Evolutionary conservation across 2,329 filamentous ascomycete genomes (phyloP), one percentile per base, ranked within the genome.

Genomic region (Nemania sp.): DNA sequence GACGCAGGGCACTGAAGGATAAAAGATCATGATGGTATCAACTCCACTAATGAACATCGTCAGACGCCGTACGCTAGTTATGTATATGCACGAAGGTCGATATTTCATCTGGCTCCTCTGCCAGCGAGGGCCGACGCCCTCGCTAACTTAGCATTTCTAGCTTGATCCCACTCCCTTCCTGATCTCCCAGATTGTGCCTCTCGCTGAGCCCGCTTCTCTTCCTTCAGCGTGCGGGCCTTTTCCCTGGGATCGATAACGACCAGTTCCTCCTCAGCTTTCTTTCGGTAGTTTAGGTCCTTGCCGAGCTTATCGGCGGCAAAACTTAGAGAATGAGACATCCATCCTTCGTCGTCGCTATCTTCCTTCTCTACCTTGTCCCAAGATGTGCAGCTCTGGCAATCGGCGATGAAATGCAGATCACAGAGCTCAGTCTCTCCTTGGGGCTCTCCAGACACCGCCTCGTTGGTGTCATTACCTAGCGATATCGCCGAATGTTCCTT

Each of bases 351-450:
- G 54, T 83, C 81, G 61, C 79, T 80, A 3, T 86, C 82, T 39
- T 65, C 64, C 17, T 65, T 64, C 44, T 65, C 66, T 24, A 77
- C 79, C 63, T 86, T 80, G 66, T 95, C 89, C 91, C 92, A 96
- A 0, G 87, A 83, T 54, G 83, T 85, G 71, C 94, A 97, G 39
- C 91, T 96, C 68, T 96, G 91, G 71, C 94, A 99, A 65, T 95
- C 90, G 43, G 89, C 89, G 59, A 99, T 95, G 71, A 97, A 99
- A 70, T 99, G 94, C 30, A 99, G 75, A 70, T 97, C 94, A 68
- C 94, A 99, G 3, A 95, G 78, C 44, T 80, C 80, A 2, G 84
- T 86, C 68, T 95, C 90, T 33, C 88, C 84, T 2, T 86, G 86
- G 15, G 80, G 79, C 57, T 68, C 62, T 24, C 33, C 60, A 1